Base-by-base conservation (phyloP, 1,139 yeast genomes). In the Geotrichum australiense region DNA sequence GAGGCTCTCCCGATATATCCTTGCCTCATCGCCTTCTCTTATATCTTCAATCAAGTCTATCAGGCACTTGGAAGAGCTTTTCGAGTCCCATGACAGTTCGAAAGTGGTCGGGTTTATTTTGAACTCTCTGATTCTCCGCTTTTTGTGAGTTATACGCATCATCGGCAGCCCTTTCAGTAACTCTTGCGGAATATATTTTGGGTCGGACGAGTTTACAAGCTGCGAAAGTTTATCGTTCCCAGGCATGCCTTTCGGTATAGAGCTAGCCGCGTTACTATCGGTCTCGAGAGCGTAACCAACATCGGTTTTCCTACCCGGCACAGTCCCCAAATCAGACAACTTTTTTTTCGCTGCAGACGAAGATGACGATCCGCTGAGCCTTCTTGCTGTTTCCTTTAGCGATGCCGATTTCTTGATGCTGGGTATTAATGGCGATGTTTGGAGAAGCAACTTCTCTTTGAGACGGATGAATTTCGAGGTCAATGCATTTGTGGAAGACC, bases 1-100 rank as follows among this genome's bases (percentile, higher is more conserved):
- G 49, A 84, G 73, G 58, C 85, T 94, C 55, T 89, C 96, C 46
- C 95, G 67, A 56, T 86, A 89, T 49, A 83, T 82, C 21, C 74
- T 70, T 1, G 96, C 96, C 51, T 81, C 82, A 11, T 69, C 71
- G 8, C 80, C 86, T 8, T 72, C 67, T 42, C 87, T 65, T 1
- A 86, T 71, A 44, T 77, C 80, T 50, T 77, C 76, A 32, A 91
- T 81, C 43, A 77, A 76, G 57, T 84, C 95, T 12, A 86, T 66
- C n/a, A 71, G 66, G 45, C 87, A 67, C 36, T 65, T 70, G 18
- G 75, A 72, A 11, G 69, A 57, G 25, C 69, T 69, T 47, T 65
- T 56, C 14, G 55, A 62, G 45, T 71, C 74, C 83, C 89, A 80
- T 1, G 69, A 59, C 14, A 76, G 59, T 2, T 63, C 49, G 4